These are phyloP conservation scores for Curvularia spicifera DNA, from an alignment of 2,329 filamentous ascomycete genomes.

Conservation along the genomic window DNA sequence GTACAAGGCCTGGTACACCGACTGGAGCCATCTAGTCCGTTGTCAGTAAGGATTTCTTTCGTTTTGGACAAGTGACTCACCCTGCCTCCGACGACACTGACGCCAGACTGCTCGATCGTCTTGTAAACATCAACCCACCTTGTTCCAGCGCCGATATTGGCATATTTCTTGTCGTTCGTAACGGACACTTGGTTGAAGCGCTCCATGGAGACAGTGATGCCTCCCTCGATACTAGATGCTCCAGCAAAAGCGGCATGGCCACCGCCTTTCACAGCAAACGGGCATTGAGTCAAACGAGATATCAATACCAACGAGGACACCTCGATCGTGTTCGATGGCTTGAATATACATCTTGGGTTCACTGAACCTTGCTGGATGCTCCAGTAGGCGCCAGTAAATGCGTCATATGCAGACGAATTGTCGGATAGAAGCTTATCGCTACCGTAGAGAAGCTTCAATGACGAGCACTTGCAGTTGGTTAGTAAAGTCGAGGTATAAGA, in stretches of 20 bases:
- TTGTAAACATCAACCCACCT: slow-evolving; percentile 47
- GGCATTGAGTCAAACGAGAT: slow-evolving; percentile 36
- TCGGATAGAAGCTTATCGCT: slow-evolving; percentile 22
- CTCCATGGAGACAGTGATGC: slow-evolving; percentile 53
- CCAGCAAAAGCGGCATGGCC: slow-evolving; percentile 53
- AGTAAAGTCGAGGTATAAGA: slow-evolving; percentile 4
- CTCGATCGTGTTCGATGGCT: slow-evolving; percentile 26
- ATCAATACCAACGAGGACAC: slow-evolving; percentile 31
- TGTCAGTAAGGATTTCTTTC: neutral
- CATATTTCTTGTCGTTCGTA: slow-evolving; percentile 31
- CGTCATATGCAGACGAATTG: slow-evolving; percentile 24
- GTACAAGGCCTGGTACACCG: slow-evolving; percentile 43
- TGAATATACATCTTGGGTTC: slow-evolving; percentile 38
- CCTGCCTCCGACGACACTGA: slow-evolving; percentile 44
- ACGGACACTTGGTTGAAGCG: slow-evolving; percentile 38
- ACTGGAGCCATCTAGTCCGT: slow-evolving; percentile 29
- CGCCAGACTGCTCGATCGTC: slow-evolving; percentile 29
- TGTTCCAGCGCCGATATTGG: slow-evolving; percentile 41
- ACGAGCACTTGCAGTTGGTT: slow-evolving; percentile 28
- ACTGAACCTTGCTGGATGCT: slow-evolving; percentile 34
- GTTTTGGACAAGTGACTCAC: slow-evolving; percentile 32
- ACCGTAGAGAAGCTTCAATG: slow-evolving; percentile 33
- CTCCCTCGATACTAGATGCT: slow-evolving; percentile 52
- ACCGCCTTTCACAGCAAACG: slow-evolving; percentile 55
- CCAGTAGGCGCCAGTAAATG: slow-evolving; percentile 37